Evolutionary conservation across 2,329 filamentous ascomycete genomes (phyloP), one percentile per base, ranked within the genome.

Genomic region (Aspergillus novoparasiticus): DNA sequence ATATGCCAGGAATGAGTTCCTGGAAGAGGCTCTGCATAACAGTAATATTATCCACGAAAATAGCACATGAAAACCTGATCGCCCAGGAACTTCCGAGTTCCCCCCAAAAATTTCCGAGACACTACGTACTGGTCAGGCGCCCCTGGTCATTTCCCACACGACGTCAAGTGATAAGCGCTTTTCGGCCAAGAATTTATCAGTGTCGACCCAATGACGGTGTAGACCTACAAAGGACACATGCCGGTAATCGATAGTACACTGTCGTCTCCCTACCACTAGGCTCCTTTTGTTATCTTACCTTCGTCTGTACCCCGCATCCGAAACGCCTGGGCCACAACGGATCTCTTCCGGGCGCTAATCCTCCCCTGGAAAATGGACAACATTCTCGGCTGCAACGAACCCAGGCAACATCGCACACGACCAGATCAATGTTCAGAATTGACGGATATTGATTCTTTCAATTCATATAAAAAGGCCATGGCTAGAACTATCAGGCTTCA

Each of bases 231-330:
- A 28, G n/a, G 11, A 48, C 21, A 26, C 23, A 50, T 50, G 46
- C 23, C 46, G 46, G 46, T 50, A 50, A 50, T 50, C 46, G 14
- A 46, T 46, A 28, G 51, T 26, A 21, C 26, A 26, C 14, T 53
- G 14, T 46, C 48, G n/a, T 50, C 36, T 26, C 59, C 59, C 43
- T 55, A 46, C 57, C 26, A 30, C 12, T 58, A 43, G 36, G 16
- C 34, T 53, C 50, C 60, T 57, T 56, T 50, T 45, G 39, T 43
- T 60, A 21, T 41, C 19, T 56, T 34, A 41, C 36, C 45, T 46
- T 53, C 46, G 28, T 55, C 57, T 69, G 59, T 70, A 67, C 68
- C 68, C 68, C 68, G 67, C 68, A 70, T 70, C 68, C 67, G 67
- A 58, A 32, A 61, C 63, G 60, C 62, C 64, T 65, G 67, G 67